These are phyloP conservation scores for Heliamphora exappendiculata DNA, from an alignment of 148 eudicot genomes.

Conservation along the genomic window DNA sequence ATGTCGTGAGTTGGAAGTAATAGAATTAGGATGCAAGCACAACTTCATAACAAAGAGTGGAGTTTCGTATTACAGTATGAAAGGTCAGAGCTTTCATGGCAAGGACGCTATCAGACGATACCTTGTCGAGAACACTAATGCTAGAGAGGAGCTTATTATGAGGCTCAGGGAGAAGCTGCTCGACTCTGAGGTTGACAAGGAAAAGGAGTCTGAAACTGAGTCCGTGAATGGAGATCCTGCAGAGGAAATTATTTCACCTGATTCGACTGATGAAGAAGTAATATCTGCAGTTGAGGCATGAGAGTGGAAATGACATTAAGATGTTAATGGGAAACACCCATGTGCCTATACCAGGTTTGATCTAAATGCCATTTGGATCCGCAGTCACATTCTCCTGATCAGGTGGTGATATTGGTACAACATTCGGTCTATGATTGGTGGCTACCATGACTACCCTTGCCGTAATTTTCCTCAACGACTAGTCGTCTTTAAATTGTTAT, in stretches of 20 bases:
- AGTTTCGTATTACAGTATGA: conserved; percentile 24
- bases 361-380: conserved; percentile 1
- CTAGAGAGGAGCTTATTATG: conserved; percentile 42
- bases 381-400: conserved; percentile 4
- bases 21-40: conserved; percentile 67
- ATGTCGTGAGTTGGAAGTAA: conserved; percentile 57
- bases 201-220: conserved; percentile 24
- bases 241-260: conserved; percentile 37
- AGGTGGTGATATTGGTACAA: background rate
- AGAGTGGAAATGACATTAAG: background rate
- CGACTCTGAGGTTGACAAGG: conserved; percentile 18
- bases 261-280: conserved; percentile 55
- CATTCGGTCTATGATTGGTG: background rate
- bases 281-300: conserved; percentile 47
- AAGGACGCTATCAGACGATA: conserved; percentile 55
- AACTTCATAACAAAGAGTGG: conserved; percentile 54
- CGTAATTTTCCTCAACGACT: background rate
- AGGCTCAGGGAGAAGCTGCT: conserved; percentile 60
- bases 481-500: background rate
- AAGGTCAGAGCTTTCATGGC: conserved; percentile 43
- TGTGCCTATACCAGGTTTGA: background rate
- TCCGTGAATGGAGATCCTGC: conserved; percentile 20
- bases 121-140: conserved; percentile 37
- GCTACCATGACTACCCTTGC: background rate
- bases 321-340: background rate